Conservation (phyloP, 306 rosid genomes). For the Cicer judaicum region DNA sequence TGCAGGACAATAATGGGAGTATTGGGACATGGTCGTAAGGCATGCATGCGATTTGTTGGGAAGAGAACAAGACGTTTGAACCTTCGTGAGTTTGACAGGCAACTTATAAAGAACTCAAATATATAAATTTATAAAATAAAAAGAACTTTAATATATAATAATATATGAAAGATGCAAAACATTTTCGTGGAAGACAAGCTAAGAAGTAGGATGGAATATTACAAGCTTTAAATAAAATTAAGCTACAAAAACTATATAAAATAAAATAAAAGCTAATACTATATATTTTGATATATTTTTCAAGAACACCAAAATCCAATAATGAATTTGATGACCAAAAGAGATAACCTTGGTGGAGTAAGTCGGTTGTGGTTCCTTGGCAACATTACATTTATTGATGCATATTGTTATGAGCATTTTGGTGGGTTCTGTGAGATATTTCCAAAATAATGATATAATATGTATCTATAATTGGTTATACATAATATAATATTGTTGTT, state of each 20-base stretch:
- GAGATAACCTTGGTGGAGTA: slow-evolving; percentile 27
- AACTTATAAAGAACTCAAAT: no score
- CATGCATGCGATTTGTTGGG: neutral
- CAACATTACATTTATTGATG: neutral
- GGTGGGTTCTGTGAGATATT: no score
- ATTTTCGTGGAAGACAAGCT: slow-evolving; percentile 16
- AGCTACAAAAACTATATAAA: neutral
- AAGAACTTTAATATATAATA: neutral
- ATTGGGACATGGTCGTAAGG: slow-evolving; percentile 15
- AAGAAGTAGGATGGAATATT: neutral
- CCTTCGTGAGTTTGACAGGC: no score
- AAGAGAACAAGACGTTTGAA: slow-evolving; percentile 32
- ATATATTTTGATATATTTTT: neutral
- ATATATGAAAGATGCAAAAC: slow-evolving; percentile 1
- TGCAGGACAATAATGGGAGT: slow-evolving; percentile 50
- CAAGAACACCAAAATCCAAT: neutral
- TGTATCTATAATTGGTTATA: no score
- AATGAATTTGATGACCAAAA: slow-evolving; percentile 12
- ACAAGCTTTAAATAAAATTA: neutral
- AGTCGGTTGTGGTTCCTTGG: slow-evolving; percentile 39
- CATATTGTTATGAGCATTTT: slow-evolving; percentile 29
- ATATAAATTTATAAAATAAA: neutral
- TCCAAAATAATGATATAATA: no score
- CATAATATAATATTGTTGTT: no score
- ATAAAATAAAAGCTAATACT: no score